Conservation (phyloP, 306 rosid genomes). For the Corylus americana region DNA sequence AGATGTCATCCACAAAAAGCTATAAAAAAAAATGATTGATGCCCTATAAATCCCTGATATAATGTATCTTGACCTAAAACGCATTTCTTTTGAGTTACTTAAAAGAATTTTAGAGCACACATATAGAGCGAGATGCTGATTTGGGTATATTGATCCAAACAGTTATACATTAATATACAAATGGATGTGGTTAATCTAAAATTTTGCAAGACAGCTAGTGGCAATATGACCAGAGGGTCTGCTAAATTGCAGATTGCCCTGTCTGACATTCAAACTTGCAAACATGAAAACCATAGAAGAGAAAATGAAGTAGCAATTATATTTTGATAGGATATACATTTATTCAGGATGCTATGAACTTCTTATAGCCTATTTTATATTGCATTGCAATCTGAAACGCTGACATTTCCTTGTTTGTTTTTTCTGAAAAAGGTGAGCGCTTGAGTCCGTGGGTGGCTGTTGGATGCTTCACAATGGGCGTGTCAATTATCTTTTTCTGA, state of each 20-base stretch:
- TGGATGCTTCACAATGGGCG: conserved; percentile 65
- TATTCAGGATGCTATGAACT: conserved; percentile 6
- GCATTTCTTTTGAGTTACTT: conserved; percentile 1
- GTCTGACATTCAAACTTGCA: neutral
- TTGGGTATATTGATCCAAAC: neutral
- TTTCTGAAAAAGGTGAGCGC: conserved; percentile 61
- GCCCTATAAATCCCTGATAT: neutral
- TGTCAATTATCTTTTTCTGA: conserved; percentile 60
- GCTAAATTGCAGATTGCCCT: conserved; percentile 2
- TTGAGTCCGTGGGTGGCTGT: conserved; percentile 69
- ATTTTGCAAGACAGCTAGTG: neutral
- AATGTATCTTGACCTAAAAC: neutral
- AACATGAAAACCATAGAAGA: neutral
- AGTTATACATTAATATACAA: neutral
- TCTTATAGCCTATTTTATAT: neutral
- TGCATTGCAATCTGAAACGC: neutral
- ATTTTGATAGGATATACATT: conserved; percentile 18
- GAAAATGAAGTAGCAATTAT: conserved; percentile 7
- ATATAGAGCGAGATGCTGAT: neutral
- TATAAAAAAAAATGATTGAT: neutral
- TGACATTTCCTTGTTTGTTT: conserved; percentile 24
- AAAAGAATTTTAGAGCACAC: neutral
- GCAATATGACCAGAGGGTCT: neutral
- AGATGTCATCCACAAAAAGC: neutral
- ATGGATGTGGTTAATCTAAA: neutral